Evolutionary conservation across 2,329 filamentous ascomycete genomes (phyloP).

Genomic region (Xylaria sp.): DNA sequence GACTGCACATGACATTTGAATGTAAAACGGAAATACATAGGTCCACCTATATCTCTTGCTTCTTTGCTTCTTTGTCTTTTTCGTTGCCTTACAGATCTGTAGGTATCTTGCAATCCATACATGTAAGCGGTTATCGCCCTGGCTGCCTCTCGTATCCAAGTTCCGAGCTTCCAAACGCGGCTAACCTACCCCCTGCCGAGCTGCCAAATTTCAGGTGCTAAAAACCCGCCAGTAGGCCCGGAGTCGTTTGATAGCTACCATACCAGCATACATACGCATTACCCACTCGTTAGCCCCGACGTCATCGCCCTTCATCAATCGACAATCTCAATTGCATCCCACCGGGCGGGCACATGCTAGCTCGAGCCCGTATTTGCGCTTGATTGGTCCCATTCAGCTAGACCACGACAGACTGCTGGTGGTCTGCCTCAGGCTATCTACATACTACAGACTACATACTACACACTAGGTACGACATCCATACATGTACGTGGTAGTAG

Average conservation of each 20-base stretch:
- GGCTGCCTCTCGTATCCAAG: conserved; percentile 26
- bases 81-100: too few relatives aligned
- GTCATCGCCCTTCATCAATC: conserved; percentile 30
- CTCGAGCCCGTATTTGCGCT: conserved; percentile 5
- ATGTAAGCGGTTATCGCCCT: conserved; percentile 2
- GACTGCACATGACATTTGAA: too few relatives aligned
- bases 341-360: conserved; percentile 23
- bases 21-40: too few relatives aligned
- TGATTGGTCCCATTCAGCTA: conserved; percentile 1
- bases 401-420: not conserved
- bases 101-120: too few relatives aligned
- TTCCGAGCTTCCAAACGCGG: conserved; percentile 23
- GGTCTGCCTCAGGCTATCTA: not conserved
- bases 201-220: conserved; percentile 16
- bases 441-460: too few relatives aligned
- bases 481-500: too few relatives aligned
- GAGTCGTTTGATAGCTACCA: conserved; percentile 10
- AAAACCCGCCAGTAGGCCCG: conserved; percentile 4
- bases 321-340: conserved; percentile 14
- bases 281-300: conserved; percentile 24
- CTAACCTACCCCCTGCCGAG: conserved; percentile 12
- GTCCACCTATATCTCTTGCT: too few relatives aligned
- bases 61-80: too few relatives aligned
- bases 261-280: too few relatives aligned
- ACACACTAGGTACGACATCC: too few relatives aligned